These are phyloP conservation scores for Colletotrichum abscissum DNA, from an alignment of 2,329 filamentous ascomycete genomes.

Conservation along the genomic window DNA sequence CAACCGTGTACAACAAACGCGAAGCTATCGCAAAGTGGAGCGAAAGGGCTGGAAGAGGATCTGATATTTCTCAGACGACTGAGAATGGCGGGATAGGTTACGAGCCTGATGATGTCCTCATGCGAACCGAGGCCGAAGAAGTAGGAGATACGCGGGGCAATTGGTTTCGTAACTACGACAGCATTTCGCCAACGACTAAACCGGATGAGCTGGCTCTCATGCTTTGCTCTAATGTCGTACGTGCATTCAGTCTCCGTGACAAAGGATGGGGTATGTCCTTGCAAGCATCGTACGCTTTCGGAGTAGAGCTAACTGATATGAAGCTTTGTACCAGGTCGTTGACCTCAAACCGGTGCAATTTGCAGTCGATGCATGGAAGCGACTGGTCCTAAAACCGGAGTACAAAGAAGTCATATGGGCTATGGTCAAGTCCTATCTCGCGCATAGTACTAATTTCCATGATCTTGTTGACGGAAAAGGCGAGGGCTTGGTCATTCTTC, in stretches of 20 bases:
- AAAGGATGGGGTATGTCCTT: no score
- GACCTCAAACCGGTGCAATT: background rate
- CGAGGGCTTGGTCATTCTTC: background rate
- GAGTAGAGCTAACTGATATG: no score
- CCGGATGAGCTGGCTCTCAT: background rate
- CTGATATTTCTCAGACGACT: no score
- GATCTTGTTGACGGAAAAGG: background rate
- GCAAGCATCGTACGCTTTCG: no score
- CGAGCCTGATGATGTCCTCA: no score
- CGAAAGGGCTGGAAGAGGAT: no score
- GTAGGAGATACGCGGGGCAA: no score
- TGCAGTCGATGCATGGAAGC: background rate
- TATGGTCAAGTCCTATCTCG: background rate
- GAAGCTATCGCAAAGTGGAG: no score
- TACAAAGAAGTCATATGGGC: background rate
- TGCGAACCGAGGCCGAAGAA: no score
- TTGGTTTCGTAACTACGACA: background rate
- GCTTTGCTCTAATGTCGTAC: background rate
- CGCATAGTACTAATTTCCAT: background rate
- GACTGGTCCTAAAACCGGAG: background rate
- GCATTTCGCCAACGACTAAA: background rate
- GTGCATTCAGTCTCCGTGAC: background rate
- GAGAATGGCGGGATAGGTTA: no score
- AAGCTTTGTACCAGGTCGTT: fast-evolving
- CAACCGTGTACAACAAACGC: no score